Evolutionary conservation across 192 early-diverging fungal genomes (phyloP).

Genomic region (Backusella parvicylindrica): DNA sequence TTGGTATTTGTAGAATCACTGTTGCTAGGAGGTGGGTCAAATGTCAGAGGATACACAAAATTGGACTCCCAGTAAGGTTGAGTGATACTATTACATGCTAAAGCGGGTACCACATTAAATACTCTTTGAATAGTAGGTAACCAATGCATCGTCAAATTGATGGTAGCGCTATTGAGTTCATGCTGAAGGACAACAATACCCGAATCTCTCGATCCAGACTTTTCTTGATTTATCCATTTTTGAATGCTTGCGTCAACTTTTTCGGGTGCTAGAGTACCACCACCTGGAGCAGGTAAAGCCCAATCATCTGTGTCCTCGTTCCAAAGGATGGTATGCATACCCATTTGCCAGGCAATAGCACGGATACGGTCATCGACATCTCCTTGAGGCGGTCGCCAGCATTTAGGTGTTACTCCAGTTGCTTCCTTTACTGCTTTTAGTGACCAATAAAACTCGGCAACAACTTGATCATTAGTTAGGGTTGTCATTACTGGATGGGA

Average conservation of each 20-base stretch:
- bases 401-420: constrained; percentile 38
- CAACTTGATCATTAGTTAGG: constrained; percentile 35
- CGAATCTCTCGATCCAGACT: background rate
- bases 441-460: constrained; percentile 46
- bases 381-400: constrained; percentile 44
- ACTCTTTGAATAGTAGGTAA: constrained; percentile 29
- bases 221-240: constrained; percentile 25
- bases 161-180: constrained; percentile 38
- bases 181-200: constrained; percentile 37
- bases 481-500: constrained; percentile 49
- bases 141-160: constrained; percentile 36
- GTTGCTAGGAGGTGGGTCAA: constrained; percentile 7
- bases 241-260: constrained; percentile 29
- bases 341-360: constrained; percentile 23
- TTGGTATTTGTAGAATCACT: no score
- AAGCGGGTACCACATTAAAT: constrained; percentile 32
- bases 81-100: constrained; percentile 26
- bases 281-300: constrained; percentile 31
- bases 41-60: constrained; percentile 24
- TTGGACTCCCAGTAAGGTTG: constrained; percentile 38
- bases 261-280: constrained; percentile 14
- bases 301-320: constrained; percentile 37
- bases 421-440: constrained; percentile 39
- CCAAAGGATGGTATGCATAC: constrained; percentile 16
- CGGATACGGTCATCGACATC: constrained; percentile 46